Conservation (phyloP, 768 basidiomycete genomes). For the Trametes villosa region DNA sequence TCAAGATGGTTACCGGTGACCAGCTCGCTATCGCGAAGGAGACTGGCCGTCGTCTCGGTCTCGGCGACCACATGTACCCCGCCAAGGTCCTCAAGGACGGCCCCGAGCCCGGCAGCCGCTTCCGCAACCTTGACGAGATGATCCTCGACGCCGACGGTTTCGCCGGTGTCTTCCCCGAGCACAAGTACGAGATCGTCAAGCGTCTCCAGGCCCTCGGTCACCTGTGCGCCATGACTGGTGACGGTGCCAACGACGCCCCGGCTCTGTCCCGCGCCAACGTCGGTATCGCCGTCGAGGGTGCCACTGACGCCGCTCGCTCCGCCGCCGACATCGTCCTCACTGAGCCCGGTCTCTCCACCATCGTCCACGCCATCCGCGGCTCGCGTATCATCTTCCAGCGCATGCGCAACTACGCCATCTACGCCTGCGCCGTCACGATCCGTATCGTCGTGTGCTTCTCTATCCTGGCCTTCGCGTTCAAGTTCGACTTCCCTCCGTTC, state of each 20-base stretch:
- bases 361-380: slow-evolving; percentile 97
- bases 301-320: slow-evolving; percentile 97
- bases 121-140: slow-evolving; percentile 91
- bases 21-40: slow-evolving; percentile 99
- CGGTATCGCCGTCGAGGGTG: slow-evolving; percentile 99
- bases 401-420: slow-evolving; percentile 99
- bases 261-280: slow-evolving; percentile 98
- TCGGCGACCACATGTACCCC: slow-evolving; percentile 99
- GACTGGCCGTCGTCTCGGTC: slow-evolving; percentile 95
- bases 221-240: slow-evolving; percentile 98
- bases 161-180: slow-evolving; percentile 98
- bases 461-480: slow-evolving; percentile 93
- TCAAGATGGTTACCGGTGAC: slow-evolving; percentile 99
- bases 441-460: slow-evolving; percentile 99
- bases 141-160: slow-evolving; percentile 99
- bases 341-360: slow-evolving; percentile 98
- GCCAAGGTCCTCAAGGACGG: slow-evolving; percentile 99
- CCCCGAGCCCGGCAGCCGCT: slow-evolving; percentile 84
- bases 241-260: slow-evolving; percentile 98
- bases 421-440: slow-evolving; percentile 93
- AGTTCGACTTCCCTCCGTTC: slow-evolving; percentile 99
- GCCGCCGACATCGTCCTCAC: slow-evolving; percentile 98
- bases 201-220: slow-evolving; percentile 96
- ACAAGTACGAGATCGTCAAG: slow-evolving; percentile 99
- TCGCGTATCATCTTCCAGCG: slow-evolving; percentile 99